Evolutionary conservation across 371 early-diverging fungal species (phyloP).

Genomic region (Lichtheimia corymbifera): DNA sequence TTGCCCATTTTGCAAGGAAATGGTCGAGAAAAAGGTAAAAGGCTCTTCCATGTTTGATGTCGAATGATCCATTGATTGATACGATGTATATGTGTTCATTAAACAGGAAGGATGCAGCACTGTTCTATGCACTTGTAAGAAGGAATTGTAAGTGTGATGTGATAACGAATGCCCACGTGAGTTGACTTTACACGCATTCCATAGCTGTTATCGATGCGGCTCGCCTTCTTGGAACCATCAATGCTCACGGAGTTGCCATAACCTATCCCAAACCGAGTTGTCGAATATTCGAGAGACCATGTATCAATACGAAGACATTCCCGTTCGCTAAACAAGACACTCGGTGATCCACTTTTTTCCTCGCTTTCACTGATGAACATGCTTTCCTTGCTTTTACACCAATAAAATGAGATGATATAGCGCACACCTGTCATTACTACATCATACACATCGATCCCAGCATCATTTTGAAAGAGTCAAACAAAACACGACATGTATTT

Average conservation of each 20-base stretch:
- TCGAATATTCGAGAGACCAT: neutral
- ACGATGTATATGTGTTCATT: neutral
- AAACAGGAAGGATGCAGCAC: neutral
- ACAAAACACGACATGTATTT: neutral
- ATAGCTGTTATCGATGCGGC: conserved; percentile 2
- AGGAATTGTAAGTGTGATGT: neutral
- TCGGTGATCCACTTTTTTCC: too few relatives aligned
- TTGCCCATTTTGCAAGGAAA: neutral
- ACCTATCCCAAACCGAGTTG: neutral
- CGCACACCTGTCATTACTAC: too few relatives aligned
- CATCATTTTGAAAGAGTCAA: neutral
- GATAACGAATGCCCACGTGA: neutral
- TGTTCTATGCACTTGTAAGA: neutral
- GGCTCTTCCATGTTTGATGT: neutral
- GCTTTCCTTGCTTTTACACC: too few relatives aligned
- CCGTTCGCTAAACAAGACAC: neutral
- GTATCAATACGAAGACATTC: neutral
- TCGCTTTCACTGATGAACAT: too few relatives aligned
- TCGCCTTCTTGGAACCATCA: neutral
- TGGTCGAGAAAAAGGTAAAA: conserved; percentile 3
- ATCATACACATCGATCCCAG: too few relatives aligned
- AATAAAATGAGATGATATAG: too few relatives aligned
- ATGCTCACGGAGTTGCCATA: neutral
- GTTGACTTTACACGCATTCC: neutral
- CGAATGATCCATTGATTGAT: neutral